Evolutionary conservation across 2,329 filamentous ascomycete genomes (phyloP).

Genomic region (Myriosclerotinia scirpicola): DNA sequence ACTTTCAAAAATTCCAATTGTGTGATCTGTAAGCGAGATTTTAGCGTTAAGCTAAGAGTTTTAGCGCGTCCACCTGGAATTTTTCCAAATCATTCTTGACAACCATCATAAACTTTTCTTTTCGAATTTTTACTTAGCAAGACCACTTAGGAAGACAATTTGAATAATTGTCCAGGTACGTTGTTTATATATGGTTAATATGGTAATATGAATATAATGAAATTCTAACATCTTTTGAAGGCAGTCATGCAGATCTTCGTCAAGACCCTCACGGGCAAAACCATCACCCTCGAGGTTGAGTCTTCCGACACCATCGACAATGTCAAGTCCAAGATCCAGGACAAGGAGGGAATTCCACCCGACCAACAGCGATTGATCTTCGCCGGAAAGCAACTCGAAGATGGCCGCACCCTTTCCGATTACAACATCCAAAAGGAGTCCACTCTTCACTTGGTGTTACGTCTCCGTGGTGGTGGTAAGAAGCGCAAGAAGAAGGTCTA

Average conservation of each 20-base stretch:
- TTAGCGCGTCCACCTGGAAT: conserved; percentile 15
- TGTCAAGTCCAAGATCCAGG: conserved; percentile 98
- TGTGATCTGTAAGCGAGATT: conserved; percentile 25
- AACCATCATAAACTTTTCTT: conserved; percentile 22
- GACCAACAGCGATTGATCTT: conserved; percentile 99
- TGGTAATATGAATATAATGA: background rate
- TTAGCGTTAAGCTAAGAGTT: conserved; percentile 18
- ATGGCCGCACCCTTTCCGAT: conserved; percentile 97
- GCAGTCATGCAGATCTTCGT: conserved; percentile 60
- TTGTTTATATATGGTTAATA: conserved; percentile 1
- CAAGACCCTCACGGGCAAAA: conserved; percentile 94
- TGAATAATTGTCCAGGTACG: conserved; percentile 39
- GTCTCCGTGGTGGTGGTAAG: conserved; percentile 98
- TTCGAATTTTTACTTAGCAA: conserved; percentile 15
- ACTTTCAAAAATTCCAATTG: conserved; percentile 19
- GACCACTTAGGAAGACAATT: conserved; percentile 40
- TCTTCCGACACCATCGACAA: conserved; percentile 99
- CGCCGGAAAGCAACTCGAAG: conserved; percentile 99
- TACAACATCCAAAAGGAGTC: conserved; percentile 99
- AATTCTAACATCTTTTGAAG: conserved; percentile 20
- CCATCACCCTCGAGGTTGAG: conserved; percentile 99
- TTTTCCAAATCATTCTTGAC: conserved; percentile 10
- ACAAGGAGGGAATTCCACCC: conserved; percentile 99
- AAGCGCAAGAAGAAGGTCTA: conserved; percentile 99
- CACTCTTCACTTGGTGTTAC: conserved; percentile 95